A percentile compares a stretch with the other conserved stretches of the same genome.
Conservation (phyloP, 1,139 yeast species). For the Sugiyamaella novakii region DNA sequence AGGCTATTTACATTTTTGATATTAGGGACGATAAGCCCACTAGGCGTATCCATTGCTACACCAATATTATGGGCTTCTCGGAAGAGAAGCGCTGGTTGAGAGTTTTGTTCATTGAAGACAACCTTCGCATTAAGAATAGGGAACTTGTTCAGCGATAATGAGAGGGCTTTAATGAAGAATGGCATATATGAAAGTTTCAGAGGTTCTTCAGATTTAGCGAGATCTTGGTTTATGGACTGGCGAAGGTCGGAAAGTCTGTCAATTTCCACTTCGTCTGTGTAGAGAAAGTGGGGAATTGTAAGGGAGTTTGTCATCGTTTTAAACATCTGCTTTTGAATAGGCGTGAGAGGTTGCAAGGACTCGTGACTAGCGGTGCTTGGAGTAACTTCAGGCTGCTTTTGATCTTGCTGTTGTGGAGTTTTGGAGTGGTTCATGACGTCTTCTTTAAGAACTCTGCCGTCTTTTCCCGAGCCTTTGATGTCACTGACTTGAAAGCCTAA, state of each 20-base stretch:
- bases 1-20: conserved; percentile 68
- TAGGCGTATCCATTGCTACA: conserved; percentile 75
- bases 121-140: conserved; percentile 39
- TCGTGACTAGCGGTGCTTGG: conserved; percentile 22
- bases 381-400: not conserved
- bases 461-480: conserved; percentile 41
- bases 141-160: conserved; percentile 36
- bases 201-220: conserved; percentile 25
- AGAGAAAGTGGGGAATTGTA: conserved; percentile 42
- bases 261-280: conserved; percentile 40
- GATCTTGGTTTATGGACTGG: conserved; percentile 31
- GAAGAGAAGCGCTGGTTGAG: conserved; percentile 33
- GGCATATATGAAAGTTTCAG: conserved; percentile 42
- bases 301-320: conserved; percentile 41
- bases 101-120: conserved; percentile 27
- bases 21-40: conserved; percentile 73
- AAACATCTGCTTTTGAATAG: conserved; percentile 42
- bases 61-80: conserved; percentile 49
- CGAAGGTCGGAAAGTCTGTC: conserved; percentile 36
- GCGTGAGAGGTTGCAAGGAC: conserved; percentile 34
- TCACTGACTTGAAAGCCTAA: conserved; percentile 34
- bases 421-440: conserved; percentile 34
- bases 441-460: conserved; percentile 42
- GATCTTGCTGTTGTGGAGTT: conserved; percentile 8
- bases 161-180: conserved; percentile 43